Percentiles rank a stretch among this genome's conserved stretches.
Evolutionary conservation across 495 filamentous ascomycete species (phyloP).

Genomic region (Extremus antarcticus): DNA sequence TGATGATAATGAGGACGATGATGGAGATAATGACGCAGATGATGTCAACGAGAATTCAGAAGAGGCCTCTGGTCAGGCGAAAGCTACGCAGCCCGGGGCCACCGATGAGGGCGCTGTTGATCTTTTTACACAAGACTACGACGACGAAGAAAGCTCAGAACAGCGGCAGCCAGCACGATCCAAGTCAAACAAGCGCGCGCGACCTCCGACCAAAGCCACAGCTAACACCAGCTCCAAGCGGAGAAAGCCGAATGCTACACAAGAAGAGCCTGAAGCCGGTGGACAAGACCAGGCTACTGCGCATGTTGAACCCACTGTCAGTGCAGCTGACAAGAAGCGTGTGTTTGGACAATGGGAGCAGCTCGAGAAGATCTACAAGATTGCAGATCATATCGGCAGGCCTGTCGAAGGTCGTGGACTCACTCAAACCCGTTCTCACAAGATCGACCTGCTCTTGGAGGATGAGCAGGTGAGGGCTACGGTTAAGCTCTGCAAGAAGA

Average conservation of each 20-base stretch:
- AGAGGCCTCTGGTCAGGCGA: not conserved
- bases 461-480: slow-evolving; percentile 1
- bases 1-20: too few relatives aligned
- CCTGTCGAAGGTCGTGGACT: not conserved
- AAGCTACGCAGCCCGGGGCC: not conserved
- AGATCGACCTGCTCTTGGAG: not conserved
- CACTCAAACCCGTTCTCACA: not conserved
- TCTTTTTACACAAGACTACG: not conserved
- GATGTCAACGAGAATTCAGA: not conserved
- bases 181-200: not conserved
- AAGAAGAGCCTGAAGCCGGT: not conserved
- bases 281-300: not conserved
- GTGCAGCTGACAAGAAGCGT: not conserved
- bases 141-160: not conserved
- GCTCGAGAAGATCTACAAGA: slow-evolving; percentile 1
- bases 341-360: slow-evolving; percentile 10
- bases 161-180: not conserved
- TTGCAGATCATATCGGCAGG: not conserved
- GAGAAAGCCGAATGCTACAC: not conserved
- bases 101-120: not conserved
- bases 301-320: not conserved
- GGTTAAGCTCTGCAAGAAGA: slow-evolving; percentile 1
- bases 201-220: not conserved
- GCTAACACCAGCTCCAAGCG: not conserved
- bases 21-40: not conserved